A percentile compares a stretch with the other conserved stretches of the same genome.
These are phyloP conservation scores for Neonectria punicea DNA, from an alignment of 2,329 filamentous ascomycete species.

Conservation along the genomic window DNA sequence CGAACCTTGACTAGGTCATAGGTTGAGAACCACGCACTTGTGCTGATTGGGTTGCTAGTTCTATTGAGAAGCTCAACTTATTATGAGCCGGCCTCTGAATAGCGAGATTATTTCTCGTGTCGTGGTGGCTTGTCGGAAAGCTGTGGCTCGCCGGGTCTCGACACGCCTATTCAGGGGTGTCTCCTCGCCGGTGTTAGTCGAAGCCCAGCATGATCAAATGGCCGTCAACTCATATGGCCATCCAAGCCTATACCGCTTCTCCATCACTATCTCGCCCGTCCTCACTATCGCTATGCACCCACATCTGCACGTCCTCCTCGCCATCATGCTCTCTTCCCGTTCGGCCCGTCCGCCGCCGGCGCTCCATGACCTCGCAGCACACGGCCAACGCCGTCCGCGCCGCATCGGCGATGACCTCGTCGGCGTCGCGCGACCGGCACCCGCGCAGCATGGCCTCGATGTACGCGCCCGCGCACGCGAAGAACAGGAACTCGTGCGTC, in stretches of 20 bases:
- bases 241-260: not conserved
- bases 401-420: slow-evolving; percentile 15
- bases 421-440: slow-evolving; percentile 2
- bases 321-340: not conserved
- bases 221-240: not conserved
- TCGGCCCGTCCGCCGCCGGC: not conserved
- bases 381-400: slow-evolving; percentile 14
- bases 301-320: slow-evolving; percentile 2
- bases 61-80: not conserved
- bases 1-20: not conserved
- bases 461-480: slow-evolving; percentile 20
- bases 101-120: not conserved
- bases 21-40: not conserved
- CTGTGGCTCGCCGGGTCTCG: too few species aligned
- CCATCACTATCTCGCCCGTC: not conserved
- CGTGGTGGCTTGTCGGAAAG: not conserved
- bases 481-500: slow-evolving; percentile 22
- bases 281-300: slow-evolving; percentile 8
- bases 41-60: not conserved
- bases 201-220: too few species aligned
- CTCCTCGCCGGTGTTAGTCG: too few species aligned
- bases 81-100: not conserved
- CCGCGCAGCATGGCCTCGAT: slow-evolving; percentile 15
- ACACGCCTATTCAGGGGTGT: too few species aligned
- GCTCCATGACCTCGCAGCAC: slow-evolving; percentile 22